phyloP scores from a whole-genome alignment of 208 protist species.

The Balamuthia mandrillaris region DNA sequence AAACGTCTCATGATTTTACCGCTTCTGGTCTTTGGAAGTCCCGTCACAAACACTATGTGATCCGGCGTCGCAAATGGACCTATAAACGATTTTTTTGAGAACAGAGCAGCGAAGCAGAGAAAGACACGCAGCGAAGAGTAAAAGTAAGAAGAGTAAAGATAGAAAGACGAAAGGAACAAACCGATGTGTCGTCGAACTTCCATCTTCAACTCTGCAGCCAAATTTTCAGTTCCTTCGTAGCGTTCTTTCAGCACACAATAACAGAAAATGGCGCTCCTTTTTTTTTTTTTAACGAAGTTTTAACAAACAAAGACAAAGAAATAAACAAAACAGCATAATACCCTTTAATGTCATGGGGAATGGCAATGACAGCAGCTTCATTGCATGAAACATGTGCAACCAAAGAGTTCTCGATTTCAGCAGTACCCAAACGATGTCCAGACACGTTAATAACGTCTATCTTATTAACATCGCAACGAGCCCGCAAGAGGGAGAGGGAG shows the following conservation, averaged over 20 bases:
- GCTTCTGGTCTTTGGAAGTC: conserved; percentile 94
- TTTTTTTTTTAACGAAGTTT: too few species aligned
- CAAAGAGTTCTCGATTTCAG: conserved; percentile 87
- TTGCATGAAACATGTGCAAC: conserved; percentile 76
- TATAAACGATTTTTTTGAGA: background rate
- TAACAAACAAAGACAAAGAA: too few species aligned
- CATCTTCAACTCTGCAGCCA: background rate
- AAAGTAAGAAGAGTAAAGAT: background rate
- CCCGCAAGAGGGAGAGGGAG: too few species aligned
- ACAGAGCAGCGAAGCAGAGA: too few species aligned
- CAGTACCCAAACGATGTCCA: conserved; percentile 92
- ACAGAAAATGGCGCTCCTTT: background rate
- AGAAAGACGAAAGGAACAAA: background rate
- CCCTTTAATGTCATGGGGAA: conserved; percentile 91
- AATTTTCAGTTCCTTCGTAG: background rate
- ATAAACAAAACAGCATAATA: too few species aligned
- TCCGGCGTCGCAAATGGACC: conserved; percentile 93
- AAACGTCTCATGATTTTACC: conserved; percentile 98
- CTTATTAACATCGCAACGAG: background rate
- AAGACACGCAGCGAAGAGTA: too few species aligned
- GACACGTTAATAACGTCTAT: conserved; percentile 92
- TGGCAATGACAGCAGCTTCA: conserved; percentile 89
- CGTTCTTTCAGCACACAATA: conserved; percentile 8
- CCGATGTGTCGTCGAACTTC: background rate
- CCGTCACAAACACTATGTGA: conserved; percentile 67